A percentile compares a stretch with the other conserved stretches of the same genome.
Evolutionary conservation across 805 yeast genomes (phyloP).

Genomic region (Grigorovia transvaalensis): DNA sequence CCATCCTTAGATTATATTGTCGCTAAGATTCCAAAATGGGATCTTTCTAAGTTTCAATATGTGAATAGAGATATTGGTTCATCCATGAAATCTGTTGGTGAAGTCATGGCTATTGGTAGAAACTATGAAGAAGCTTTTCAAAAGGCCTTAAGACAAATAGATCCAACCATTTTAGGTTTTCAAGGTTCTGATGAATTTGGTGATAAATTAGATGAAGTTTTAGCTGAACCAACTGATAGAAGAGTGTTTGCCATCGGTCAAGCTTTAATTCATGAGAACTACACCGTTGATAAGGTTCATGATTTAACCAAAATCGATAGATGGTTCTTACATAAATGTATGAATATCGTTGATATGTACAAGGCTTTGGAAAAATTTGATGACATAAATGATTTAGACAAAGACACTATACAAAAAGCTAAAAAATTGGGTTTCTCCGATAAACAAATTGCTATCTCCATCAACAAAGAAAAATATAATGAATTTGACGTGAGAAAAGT

Average conservation of each 20-base stretch:
- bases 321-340: conserved; percentile 89
- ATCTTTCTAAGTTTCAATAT: conserved; percentile 86
- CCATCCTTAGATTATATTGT: conserved; percentile 96
- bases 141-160: conserved; percentile 93
- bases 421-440: conserved; percentile 94
- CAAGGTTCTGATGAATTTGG: conserved; percentile 68
- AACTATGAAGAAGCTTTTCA: conserved; percentile 96
- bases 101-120: conserved; percentile 98
- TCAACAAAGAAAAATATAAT: conserved; percentile 33
- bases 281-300: conserved; percentile 85
- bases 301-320: conserved; percentile 87
- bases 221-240: conserved; percentile 86
- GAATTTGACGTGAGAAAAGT: conserved; percentile 77
- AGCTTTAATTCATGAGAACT: conserved; percentile 84
- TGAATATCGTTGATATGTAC: conserved; percentile 87
- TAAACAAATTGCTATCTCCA: conserved; percentile 76
- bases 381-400: conserved; percentile 47
- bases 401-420: conserved; percentile 64
- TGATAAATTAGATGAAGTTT: conserved; percentile 66
- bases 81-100: conserved; percentile 98
- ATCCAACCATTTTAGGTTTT: conserved; percentile 82
- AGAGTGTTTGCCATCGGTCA: conserved; percentile 98
- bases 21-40: conserved; percentile 98
- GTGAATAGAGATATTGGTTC: conserved; percentile 91
- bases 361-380: conserved; percentile 61